Base-by-base conservation (phyloP, 2,329 filamentous ascomycete species). In the Colletotrichum tofieldiae region DNA sequence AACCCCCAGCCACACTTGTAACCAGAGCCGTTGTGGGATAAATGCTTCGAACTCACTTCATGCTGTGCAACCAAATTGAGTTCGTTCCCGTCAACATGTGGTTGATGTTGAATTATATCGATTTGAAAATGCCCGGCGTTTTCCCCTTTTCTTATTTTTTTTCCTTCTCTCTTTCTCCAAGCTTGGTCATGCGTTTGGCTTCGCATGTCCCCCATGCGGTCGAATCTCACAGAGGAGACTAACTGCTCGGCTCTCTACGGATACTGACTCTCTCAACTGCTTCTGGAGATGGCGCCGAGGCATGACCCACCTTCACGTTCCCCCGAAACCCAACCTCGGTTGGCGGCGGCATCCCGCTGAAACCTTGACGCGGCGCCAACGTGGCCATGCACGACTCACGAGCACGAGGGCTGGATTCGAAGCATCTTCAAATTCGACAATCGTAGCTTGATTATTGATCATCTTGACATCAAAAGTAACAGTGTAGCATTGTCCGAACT, bases 311-410 rank as follows among this genome's bases (percentile, higher is more conserved):
- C 43, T 60, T 58, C 56, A 45, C 58, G n/a, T 71, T 32, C 59
- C 51, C 20, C 41, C 23, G 29, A 47, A 47, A 49, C 29, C 20
- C 49, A 67, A 68, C 69, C 69, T 72, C 69, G 69, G 69, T 37
- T 72, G 65, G 26, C 43, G 18, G 11, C 60, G 45, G 29, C 23
- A 7, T 20, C 55, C 39, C 45, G 35, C 35, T 23, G 18, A 23
- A 39, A 41, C 14, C n/a, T 37, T 14, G 59, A 37, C 59, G 35
- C 45, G 20, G 60, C 45, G 45, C 18, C 60, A 29, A 52, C 45
- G n/a, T 39, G 35, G 39, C 16, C n/a, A 51, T 23, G 35, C n/a
- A 20, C 8, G 29, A 51, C 18, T 32, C n/a, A 20, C 8, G 11
- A 23, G 18, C n/a, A 20, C 8, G 11, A 23, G 18, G n/a, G 29